Evolutionary conservation across 2,329 filamentous ascomycete species (phyloP), one percentile per base, ranked within the genome.

Genomic region (Plenodomus tracheiphilus): DNA sequence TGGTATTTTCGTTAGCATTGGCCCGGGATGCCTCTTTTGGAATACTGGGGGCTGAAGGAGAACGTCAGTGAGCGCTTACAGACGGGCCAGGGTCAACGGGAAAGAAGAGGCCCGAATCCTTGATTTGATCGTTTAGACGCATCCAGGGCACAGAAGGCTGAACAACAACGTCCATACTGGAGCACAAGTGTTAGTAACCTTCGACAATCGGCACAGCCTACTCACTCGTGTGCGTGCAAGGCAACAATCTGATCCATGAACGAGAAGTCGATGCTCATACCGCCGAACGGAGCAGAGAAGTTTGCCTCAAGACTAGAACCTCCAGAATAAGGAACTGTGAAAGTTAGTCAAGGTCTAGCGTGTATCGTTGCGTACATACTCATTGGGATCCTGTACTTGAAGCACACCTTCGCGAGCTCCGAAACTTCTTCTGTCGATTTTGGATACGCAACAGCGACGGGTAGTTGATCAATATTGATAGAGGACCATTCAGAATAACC

Each of bases 71-170:
- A 41, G 41, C 30, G 64, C 70, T 59, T 59, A 73, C 71, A 18
- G 73, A 75, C 32, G 86, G 86, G 69, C 89, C 89, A 11, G 92
- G 92, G 64, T 97, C 92, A 11, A 96, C 86, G 1, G 92, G 92
- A 68, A 96, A 95, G 75, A 96, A 96, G 1, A 97, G 81, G 0
- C 89, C 89, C 3, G 83, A 86, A 34, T 83, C 79, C 71, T 87
- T 83, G 64, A 88, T 85, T 41, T 85, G 79, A 56, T 87, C 84
- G 63, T 97, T 97, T 49, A 97, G 75, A 43, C 88, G 85, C 81
- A 95, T 91, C 91, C 91, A 97, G n/a, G 88, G 87, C 9, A 97
- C 86, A 6, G 88, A 89, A 2, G 92, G 92, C 70, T 97, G 92
- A 2, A 97, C 91, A 4, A 96, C 89, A 41, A 96, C 81, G 62